Percentiles rank a stretch among this genome's conserved stretches.
These are phyloP conservation scores for Musa balbisiana DNA, from an alignment of 202 grass and related monocot species.

Conservation along the genomic window DNA sequence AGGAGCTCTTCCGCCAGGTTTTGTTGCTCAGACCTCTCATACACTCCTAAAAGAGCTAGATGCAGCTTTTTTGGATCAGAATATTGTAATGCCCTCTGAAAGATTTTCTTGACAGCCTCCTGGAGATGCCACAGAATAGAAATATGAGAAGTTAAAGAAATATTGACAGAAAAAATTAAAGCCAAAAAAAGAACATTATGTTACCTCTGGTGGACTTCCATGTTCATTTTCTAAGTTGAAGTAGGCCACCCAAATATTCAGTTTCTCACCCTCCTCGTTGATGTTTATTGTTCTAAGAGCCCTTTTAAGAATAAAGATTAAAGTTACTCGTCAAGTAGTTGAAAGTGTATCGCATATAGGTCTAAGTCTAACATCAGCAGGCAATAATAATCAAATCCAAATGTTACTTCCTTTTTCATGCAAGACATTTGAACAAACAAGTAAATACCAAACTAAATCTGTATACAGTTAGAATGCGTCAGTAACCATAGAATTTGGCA, in stretches of 20 bases:
- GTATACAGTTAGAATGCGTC: too few relatives aligned
- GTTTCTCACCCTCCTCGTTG: constrained; percentile 75
- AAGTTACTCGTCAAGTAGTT: constrained; percentile 7
- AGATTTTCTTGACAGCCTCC: constrained; percentile 87
- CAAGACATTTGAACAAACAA: too few relatives aligned
- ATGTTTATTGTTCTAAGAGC: constrained; percentile 82
- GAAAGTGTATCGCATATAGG: not conserved
- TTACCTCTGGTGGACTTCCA: constrained; percentile 79
- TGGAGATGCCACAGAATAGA: constrained; percentile 23
- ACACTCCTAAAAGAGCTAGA: constrained; percentile 75
- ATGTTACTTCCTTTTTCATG: too few relatives aligned
- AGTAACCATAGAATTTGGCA: too few relatives aligned
- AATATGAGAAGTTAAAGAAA: constrained; percentile 25
- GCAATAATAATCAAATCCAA: constrained; percentile 22
- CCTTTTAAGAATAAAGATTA: constrained; percentile 35
- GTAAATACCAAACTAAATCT: too few relatives aligned
- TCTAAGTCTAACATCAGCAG: not conserved
- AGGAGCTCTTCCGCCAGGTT: constrained; percentile 66
- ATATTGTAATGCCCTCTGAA: constrained; percentile 82
- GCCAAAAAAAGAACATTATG: constrained; percentile 10
- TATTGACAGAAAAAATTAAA: not conserved
- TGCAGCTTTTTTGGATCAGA: constrained; percentile 87
- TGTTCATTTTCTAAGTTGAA: constrained; percentile 97
- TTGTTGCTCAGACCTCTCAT: constrained; percentile 75
- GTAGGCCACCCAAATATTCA: constrained; percentile 95